These are phyloP conservation scores for Elongisporangium senticosum DNA, from an alignment of 352 stramenopile species.

Conservation along the genomic window DNA sequence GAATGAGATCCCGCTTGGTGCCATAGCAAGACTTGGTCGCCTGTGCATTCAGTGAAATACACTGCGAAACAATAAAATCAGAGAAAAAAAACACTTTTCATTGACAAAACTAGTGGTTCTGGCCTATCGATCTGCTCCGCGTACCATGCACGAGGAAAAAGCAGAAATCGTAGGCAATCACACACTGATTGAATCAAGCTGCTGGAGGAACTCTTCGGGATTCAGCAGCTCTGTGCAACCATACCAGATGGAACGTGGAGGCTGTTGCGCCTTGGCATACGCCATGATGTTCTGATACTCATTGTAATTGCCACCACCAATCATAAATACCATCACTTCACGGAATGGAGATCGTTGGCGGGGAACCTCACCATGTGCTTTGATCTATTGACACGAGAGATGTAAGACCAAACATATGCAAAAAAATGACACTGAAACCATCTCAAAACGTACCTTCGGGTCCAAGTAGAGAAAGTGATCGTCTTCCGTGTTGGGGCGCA, in stretches of 20 bases:
- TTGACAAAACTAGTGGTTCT: background rate
- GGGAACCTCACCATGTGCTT: slow-evolving; percentile 59
- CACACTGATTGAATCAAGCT: slow-evolving; percentile 66
- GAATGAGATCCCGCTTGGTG: too few relatives aligned
- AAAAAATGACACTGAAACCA: background rate
- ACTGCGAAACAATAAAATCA: too few relatives aligned
- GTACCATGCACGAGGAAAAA: too few relatives aligned
- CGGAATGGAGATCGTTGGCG: slow-evolving; percentile 73
- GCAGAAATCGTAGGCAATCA: slow-evolving; percentile 13
- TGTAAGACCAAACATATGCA: background rate
- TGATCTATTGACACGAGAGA: slow-evolving; percentile 38
- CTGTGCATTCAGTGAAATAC: too few relatives aligned
- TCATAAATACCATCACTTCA: slow-evolving; percentile 86
- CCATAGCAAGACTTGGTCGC: too few relatives aligned
- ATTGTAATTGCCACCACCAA: slow-evolving; percentile 84
- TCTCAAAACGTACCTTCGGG: slow-evolving; percentile 44
- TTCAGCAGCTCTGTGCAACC: slow-evolving; percentile 88
- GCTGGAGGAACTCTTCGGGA: slow-evolving; percentile 84
- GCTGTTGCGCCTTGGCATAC: slow-evolving; percentile 67
- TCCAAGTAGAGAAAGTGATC: slow-evolving; percentile 82
- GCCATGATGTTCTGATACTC: slow-evolving; percentile 85
- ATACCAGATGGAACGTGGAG: slow-evolving; percentile 76
- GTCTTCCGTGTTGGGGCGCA: slow-evolving; percentile 77
- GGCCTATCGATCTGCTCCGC: too few relatives aligned
- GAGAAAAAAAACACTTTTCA: too few relatives aligned